Evolutionary conservation across 192 early-diverging fungal species (phyloP), one percentile per base, ranked within the genome.

Genomic region (Piromyces sp.): DNA sequence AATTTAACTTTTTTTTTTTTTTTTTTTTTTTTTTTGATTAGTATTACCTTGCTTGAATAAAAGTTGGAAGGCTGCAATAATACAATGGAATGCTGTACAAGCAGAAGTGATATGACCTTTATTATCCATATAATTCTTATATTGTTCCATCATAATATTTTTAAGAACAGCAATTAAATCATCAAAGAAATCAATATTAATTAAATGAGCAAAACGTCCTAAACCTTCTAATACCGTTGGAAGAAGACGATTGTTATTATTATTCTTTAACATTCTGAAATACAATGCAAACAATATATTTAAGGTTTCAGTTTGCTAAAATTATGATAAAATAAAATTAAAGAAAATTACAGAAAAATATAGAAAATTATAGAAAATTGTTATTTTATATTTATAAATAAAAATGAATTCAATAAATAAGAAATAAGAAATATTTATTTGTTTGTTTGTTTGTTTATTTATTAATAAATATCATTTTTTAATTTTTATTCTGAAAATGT

Each of bases 141-240:
- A 87, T 80, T 93, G 89, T 5, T 88, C 87, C 68, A 88, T 85
- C 88, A 94, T 93, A 29, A 98, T 95, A 78, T 90, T 91, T 84
- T 95, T 94, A 30, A 99, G 88, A 29, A 94, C 88, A 30, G 92
- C 88, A 78, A 99, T 85, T 83, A 99, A 86, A 86, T 98, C 96
- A 12, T 92, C 88, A 86, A 97, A 99, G 82, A 97, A 97, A 82
- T 99, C 96, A 30, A 99, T 92, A 83, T 94, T 96, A 86, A 99
- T 99, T 40, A 99, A 86, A 86, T 98, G 97, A 17, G 96, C 94
- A 88, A 96, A 98, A 82, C 91, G 88, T 80, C 83, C 89, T 51
- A 95, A 88, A 37, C 95, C 94, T 86, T 95, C 95, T 4, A 96
- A 87, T 29, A 93, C 94, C 11, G 90, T 86, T 13, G 94, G 92